Evolutionary conservation across 2,329 filamentous ascomycete genomes (phyloP).

Genomic region (Microdochium bolleyi): DNA sequence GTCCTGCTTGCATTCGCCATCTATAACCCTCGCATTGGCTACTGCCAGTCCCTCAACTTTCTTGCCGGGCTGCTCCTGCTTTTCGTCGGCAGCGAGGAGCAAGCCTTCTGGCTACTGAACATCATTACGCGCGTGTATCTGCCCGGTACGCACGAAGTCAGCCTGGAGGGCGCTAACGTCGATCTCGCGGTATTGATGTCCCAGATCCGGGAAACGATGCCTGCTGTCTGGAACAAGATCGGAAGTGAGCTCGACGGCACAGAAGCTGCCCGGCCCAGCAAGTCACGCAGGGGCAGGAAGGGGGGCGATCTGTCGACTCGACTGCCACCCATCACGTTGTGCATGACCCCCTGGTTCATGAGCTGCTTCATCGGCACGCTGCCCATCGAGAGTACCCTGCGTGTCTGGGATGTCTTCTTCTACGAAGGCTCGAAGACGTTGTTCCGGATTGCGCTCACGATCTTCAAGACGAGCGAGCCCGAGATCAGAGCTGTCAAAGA

Average conservation of each 20-base stretch:
- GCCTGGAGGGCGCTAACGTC: conserved; percentile 84
- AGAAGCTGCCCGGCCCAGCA: conserved; percentile 22
- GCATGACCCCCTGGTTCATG: conserved; percentile 97
- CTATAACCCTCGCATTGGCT: conserved; percentile 85
- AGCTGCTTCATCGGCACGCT: conserved; percentile 89
- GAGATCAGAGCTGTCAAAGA: conserved; percentile 75
- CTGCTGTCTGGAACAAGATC: conserved; percentile 80
- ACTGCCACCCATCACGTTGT: conserved; percentile 83
- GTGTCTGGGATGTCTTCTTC: conserved; percentile 94
- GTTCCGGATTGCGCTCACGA: conserved; percentile 82
- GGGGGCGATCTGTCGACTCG: conserved; percentile 36
- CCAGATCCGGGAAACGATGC: conserved; percentile 73
- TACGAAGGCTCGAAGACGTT: conserved; percentile 92
- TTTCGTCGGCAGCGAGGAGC: conserved; percentile 82
- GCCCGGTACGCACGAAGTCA: conserved; percentile 85
- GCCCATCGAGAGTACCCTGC: conserved; percentile 82
- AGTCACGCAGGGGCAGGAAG: conserved; percentile 28
- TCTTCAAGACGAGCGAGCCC: conserved; percentile 81
- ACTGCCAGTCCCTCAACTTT: conserved; percentile 95
- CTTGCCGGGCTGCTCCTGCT: conserved; percentile 82
- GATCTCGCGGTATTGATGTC: conserved; percentile 92
- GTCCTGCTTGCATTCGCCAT: conserved; percentile 86
- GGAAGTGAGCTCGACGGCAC: conserved; percentile 62
- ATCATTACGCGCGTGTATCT: conserved; percentile 85
- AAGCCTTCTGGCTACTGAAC: conserved; percentile 86